These are phyloP conservation scores for Craterostigma plantagineum DNA, from an alignment of 257 asterid genomes.

Conservation along the genomic window DNA sequence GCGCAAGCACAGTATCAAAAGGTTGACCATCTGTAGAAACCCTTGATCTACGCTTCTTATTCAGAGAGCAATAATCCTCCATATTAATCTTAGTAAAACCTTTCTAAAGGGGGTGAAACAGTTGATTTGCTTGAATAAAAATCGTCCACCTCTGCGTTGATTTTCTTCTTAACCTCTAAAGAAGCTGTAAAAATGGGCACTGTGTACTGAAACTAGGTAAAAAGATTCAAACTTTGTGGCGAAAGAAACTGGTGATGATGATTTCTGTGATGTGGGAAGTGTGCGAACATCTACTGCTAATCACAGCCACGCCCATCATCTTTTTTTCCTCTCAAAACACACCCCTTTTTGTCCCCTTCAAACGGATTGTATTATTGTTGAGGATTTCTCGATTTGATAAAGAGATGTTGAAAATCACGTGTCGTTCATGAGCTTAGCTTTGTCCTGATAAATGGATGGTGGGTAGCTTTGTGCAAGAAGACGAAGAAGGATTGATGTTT, in stretches of 20 bases:
- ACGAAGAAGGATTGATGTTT: too few species aligned
- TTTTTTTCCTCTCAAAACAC: not conserved
- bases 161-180: too few species aligned
- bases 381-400: too few species aligned
- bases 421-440: too few species aligned
- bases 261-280: constrained; percentile 54
- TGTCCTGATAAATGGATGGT: too few species aligned
- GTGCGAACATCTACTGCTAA: constrained; percentile 48
- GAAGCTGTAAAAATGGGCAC: not conserved
- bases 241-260: constrained; percentile 63
- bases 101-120: too few species aligned
- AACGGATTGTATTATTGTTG: too few species aligned
- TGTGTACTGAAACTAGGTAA: not conserved
- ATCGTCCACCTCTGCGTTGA: not conserved
- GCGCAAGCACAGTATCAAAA: constrained; percentile 18
- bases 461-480: too few species aligned
- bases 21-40: constrained; percentile 15
- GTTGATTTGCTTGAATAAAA: too few species aligned
- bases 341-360: too few species aligned
- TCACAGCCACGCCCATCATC: constrained; percentile 24
- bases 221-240: constrained; percentile 35
- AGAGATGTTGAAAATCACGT: too few species aligned
- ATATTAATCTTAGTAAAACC: too few species aligned
- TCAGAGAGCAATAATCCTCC: not conserved
- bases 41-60: constrained; percentile 16